Conservation (phyloP, 208 protist genomes). For the Leishmania braziliensis region DNA sequence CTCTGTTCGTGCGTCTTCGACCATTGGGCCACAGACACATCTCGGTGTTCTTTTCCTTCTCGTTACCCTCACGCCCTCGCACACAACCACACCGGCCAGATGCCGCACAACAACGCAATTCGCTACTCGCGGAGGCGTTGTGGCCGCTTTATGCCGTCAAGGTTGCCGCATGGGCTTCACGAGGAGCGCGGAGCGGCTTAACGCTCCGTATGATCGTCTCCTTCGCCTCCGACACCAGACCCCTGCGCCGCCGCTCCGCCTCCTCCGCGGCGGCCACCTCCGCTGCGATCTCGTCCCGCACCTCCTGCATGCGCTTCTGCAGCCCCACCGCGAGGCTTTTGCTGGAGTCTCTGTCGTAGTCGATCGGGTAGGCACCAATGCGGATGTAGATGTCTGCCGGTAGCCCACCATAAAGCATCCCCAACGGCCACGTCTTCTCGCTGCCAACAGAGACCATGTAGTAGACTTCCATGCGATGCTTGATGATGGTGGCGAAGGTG, state of each 20-base stretch:
- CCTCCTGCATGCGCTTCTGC: conserved; percentile 40
- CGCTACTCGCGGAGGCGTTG: neutral
- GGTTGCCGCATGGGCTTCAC: neutral
- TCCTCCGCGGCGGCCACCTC: conserved; percentile 14
- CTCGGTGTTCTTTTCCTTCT: neutral
- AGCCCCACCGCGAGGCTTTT: conserved; percentile 31
- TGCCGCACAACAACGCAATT: neutral
- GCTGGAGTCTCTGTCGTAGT: conserved; percentile 37
- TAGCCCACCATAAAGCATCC: conserved; percentile 37
- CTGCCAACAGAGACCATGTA: conserved; percentile 53
- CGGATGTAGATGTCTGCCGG: conserved; percentile 49
- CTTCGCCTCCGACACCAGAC: neutral
- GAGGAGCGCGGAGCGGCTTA: neutral
- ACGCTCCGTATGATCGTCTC: neutral
- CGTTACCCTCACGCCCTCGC: neutral
- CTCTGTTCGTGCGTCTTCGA: neutral
- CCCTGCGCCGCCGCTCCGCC: neutral
- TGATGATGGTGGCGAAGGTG: conserved; percentile 57
- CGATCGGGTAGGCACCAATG: conserved; percentile 36
- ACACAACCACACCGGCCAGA: neutral
- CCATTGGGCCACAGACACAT: neutral
- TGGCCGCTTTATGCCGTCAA: neutral
- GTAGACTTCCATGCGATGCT: conserved; percentile 49
- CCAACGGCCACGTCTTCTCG: conserved; percentile 54
- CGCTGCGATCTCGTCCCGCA: conserved; percentile 37